phyloP scores from a whole-genome alignment of 106 monocot species.

The Allium cepa region DNA sequence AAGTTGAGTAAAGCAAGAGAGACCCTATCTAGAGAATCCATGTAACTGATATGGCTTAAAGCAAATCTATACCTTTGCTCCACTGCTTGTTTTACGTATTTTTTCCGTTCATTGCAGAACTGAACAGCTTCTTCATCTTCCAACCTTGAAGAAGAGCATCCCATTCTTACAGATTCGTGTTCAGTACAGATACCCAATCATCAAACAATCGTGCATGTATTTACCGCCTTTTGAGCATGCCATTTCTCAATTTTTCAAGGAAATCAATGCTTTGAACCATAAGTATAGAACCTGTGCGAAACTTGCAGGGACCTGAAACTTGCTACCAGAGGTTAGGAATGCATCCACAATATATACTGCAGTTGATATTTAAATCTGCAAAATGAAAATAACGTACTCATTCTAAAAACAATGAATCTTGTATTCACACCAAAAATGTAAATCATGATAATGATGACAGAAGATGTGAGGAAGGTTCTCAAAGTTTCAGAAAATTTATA shows the following conservation, averaged over 20 bases:
- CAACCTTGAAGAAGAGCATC: constrained; percentile 85
- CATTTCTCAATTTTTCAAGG: not conserved
- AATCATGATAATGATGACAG: too few species aligned
- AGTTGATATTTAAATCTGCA: not conserved
- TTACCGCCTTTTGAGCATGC: constrained; percentile 8
- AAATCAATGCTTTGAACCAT: constrained; percentile 1
- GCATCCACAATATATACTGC: not conserved
- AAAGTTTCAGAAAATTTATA: too few species aligned
- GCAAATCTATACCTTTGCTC: constrained; percentile 60
- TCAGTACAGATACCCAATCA: not conserved
- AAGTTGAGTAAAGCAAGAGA: constrained; percentile 56
- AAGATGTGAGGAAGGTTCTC: too few species aligned
- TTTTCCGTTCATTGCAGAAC: constrained; percentile 74
- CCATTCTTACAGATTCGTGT: constrained; percentile 34
- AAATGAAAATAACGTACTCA: not conserved
- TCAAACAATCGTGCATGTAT: constrained; percentile 1
- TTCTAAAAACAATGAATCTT: too few species aligned
- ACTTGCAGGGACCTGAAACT: not conserved
- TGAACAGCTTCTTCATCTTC: constrained; percentile 72
- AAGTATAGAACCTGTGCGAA: constrained; percentile 6
- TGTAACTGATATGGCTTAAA: constrained; percentile 54
- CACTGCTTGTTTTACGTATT: constrained; percentile 73
- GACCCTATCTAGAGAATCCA: constrained; percentile 60
- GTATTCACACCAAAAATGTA: too few species aligned
- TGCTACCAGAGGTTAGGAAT: not conserved